phyloP scores from a whole-genome alignment of 2,329 filamentous ascomycete genomes.

The Penicillium sp. region DNA sequence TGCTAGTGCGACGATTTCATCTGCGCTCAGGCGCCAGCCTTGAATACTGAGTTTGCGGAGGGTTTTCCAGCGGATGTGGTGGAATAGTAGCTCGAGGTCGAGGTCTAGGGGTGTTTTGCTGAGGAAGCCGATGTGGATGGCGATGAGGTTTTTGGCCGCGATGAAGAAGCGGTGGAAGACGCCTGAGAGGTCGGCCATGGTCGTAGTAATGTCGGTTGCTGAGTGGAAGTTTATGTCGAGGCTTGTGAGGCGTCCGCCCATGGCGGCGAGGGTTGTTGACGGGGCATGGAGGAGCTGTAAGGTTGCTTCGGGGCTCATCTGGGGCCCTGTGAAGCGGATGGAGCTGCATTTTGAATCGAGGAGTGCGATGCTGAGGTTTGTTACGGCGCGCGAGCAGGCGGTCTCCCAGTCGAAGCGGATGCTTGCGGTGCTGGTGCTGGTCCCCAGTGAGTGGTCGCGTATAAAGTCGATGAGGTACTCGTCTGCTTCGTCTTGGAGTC shows the following conservation, averaged over 20 bases:
- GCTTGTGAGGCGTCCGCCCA: conserved; percentile 58
- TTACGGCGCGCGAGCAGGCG: conserved; percentile 61
- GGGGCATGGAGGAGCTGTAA: conserved; percentile 49
- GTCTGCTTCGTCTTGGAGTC: conserved; percentile 60
- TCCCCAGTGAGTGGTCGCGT: conserved; percentile 38
- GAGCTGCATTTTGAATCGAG: conserved; percentile 55
- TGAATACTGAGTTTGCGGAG: conserved; percentile 64
- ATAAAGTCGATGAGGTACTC: conserved; percentile 53
- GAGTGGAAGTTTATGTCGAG: conserved; percentile 64
- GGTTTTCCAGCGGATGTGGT: conserved; percentile 59
- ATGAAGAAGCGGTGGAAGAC: conserved; percentile 59
- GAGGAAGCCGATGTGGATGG: conserved; percentile 64
- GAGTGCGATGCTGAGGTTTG: conserved; percentile 57
- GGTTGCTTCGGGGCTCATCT: conserved; percentile 60
- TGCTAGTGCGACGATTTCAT: conserved; percentile 59
- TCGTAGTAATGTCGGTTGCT: conserved; percentile 53
- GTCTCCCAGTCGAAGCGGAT: conserved; percentile 59
- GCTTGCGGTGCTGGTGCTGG: conserved; percentile 30
- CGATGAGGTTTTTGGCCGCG: conserved; percentile 58
- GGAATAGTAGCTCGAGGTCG: conserved; percentile 60
- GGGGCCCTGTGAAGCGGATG: conserved; percentile 60
- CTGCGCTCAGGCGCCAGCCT: conserved; percentile 59
- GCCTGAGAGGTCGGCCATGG: conserved; percentile 56
- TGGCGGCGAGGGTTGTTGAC: conserved; percentile 46
- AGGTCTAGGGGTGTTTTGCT: conserved; percentile 55